Evolutionary conservation across 2,329 filamentous ascomycete species (phyloP).

Genomic region (Bipolaris victoriae): DNA sequence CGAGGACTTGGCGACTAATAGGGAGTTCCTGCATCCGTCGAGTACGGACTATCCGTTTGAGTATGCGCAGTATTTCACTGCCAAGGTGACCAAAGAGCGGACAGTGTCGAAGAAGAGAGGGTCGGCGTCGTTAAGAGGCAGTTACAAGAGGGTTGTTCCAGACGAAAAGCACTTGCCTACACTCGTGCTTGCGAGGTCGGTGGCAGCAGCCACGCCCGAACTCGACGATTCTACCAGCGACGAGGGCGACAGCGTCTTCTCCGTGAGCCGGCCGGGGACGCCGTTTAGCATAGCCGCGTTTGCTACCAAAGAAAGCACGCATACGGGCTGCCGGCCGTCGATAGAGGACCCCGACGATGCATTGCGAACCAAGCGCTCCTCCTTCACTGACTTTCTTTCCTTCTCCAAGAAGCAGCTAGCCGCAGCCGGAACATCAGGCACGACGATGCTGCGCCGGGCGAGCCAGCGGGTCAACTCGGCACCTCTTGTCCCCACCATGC

Average conservation of each 20-base stretch:
- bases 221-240: conserved; percentile 47
- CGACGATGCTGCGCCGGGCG: conserved; percentile 36
- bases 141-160: conserved; percentile 53
- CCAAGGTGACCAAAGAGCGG: conserved; percentile 43
- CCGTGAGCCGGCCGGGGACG: conserved; percentile 48
- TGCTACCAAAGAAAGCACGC: conserved; percentile 30
- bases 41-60: conserved; percentile 38
- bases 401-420: conserved; percentile 49
- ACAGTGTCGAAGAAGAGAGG: conserved; percentile 52
- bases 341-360: conserved; percentile 31
- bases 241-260: conserved; percentile 49
- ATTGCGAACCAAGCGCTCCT: conserved; percentile 53
- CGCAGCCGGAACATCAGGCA: conserved; percentile 30
- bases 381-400: conserved; percentile 54
- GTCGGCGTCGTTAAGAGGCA: conserved; percentile 46
- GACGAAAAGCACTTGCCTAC: conserved; percentile 55
- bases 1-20: conserved; percentile 28
- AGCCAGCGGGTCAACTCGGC: conserved; percentile 45
- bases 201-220: conserved; percentile 41
- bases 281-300: conserved; percentile 43
- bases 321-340: conserved; percentile 25
- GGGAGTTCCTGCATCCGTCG: conserved; percentile 25
- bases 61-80: conserved; percentile 49
- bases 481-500: conserved; percentile 47
- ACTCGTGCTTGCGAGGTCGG: conserved; percentile 55